Evolutionary conservation across 2,329 filamentous ascomycete species (phyloP), one percentile per base, ranked within the genome.

Genomic region (Fonsecaea erecta): DNA sequence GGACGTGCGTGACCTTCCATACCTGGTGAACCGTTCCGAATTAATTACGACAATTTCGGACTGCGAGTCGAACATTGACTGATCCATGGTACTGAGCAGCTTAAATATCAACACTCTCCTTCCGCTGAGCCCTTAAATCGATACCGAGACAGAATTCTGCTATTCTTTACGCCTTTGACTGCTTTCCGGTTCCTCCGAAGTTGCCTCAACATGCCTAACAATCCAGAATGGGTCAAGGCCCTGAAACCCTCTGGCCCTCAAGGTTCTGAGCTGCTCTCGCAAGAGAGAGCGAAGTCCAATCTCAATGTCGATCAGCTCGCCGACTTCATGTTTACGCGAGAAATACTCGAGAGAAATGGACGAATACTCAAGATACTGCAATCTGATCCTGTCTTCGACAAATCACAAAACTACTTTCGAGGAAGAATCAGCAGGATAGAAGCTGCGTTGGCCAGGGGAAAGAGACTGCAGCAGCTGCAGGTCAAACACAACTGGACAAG

Each of bases 381-480:
- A 71, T 75, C 82, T 0, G 89, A 93, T 64, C 85, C 86, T 59
- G 83, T 92, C 63, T 93, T 93, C 71, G 88, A 93, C 77, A 93
- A 93, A 79, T 87, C 87, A 2, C 87, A 90, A 69, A 92, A 92
- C 75, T 91, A 92, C 78, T 91, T 90, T 75, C 83, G 86, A 70
- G 89, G 90, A 48, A 82, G 90, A 52, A 82, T 86, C 28, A 88
- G 90, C 68, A 84, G 87, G 55, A 88, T 93, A 72, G 85, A 91
- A 74, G 85, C 84, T 35, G 85, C 90, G 1, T 81, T 94, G 62
- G 89, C 86, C 5, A 82, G 90, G 65, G 89, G 83, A 53, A 93
- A 93, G 83, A 84, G 84, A 57, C 78, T 93, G 71, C 85, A 87
- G 62, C 86, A 89, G 72, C 80, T 94, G 64, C 82, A 85, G 32